Evolutionary conservation across 345 rosid genomes (phyloP).

Genomic region (Eucalyptus curtisii): DNA sequence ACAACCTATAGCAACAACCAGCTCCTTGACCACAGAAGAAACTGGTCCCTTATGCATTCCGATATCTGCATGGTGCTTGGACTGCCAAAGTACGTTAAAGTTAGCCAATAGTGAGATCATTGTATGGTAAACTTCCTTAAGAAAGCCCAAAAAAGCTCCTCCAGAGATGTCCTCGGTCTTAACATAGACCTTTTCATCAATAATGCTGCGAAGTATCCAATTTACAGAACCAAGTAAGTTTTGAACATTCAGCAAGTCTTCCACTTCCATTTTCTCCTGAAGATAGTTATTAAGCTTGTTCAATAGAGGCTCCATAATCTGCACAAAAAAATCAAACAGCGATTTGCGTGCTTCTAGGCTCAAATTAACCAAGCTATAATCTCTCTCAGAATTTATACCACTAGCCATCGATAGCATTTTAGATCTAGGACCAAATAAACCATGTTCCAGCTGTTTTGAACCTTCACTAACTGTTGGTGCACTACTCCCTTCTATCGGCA

Average conservation of each 20-base stretch:
- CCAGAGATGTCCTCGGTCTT: constrained; percentile 71
- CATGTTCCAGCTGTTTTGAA: constrained; percentile 14
- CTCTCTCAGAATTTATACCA: constrained; percentile 14
- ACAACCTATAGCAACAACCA: constrained; percentile 40
- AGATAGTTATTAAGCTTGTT: constrained; percentile 34
- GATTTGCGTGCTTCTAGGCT: constrained; percentile 52
- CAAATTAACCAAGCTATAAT: constrained; percentile 28
- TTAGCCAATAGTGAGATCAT: constrained; percentile 38
- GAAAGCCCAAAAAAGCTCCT: constrained; percentile 66
- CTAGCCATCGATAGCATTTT: neutral
- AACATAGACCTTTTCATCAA: constrained; percentile 38
- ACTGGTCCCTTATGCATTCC: constrained; percentile 16
- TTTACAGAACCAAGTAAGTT: constrained; percentile 44
- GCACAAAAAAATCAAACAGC: constrained; percentile 67
- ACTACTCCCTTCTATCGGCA: constrained; percentile 22
- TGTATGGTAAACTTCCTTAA: constrained; percentile 41
- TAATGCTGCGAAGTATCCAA: constrained; percentile 37
- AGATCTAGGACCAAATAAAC: constrained; percentile 5
- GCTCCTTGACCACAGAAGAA: constrained; percentile 45
- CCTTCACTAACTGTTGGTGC: constrained; percentile 6
- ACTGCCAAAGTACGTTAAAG: constrained; percentile 7
- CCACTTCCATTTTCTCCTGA: constrained; percentile 20
- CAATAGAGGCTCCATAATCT: constrained; percentile 73
- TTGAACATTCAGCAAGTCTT: constrained; percentile 24
- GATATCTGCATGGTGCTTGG: constrained; percentile 8